phyloP scores from a whole-genome alignment of 805 yeast genomes.

The Pichia rugopelliculosa region DNA sequence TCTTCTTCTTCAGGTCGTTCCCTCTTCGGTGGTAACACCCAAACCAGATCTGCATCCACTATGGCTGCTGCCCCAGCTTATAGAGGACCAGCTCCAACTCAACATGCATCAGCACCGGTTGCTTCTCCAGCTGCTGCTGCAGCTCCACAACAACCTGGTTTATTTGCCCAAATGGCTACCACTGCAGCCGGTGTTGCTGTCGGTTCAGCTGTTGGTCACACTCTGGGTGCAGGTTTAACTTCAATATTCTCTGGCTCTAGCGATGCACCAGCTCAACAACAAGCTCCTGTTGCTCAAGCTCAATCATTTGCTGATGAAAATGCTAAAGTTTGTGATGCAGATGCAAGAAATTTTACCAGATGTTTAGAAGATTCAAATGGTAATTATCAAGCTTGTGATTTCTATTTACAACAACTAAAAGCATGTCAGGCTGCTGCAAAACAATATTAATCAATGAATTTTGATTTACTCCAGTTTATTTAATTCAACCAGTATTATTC shows the following conservation, averaged over 20 bases:
- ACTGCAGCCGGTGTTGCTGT: slow-evolving; percentile 99
- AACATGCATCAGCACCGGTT: slow-evolving; percentile 39
- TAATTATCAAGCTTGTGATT: slow-evolving; percentile 95
- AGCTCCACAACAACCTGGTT: slow-evolving; percentile 64
- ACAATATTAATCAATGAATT: slow-evolving; percentile 45
- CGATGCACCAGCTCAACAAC: slow-evolving; percentile 30
- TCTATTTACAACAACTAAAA: slow-evolving; percentile 92
- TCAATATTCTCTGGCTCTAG: slow-evolving; percentile 81
- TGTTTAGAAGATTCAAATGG: slow-evolving; percentile 92
- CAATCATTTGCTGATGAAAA: slow-evolving; percentile 31
- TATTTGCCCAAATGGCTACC: slow-evolving; percentile 95
- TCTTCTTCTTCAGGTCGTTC: slow-evolving; percentile 23
- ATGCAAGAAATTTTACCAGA: slow-evolving; percentile 91
- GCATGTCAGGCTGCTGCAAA: slow-evolving; percentile 94
- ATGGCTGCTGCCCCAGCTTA: slow-evolving; percentile 60
- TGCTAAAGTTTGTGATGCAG: slow-evolving; percentile 71
- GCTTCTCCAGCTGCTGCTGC: slow-evolving; percentile 34
- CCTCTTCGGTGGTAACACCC: slow-evolving; percentile 25
- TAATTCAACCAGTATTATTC: neutral
- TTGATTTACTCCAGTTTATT: neutral
- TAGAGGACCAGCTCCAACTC: slow-evolving; percentile 38
- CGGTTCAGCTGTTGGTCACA: slow-evolving; percentile 96
- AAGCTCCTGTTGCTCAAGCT: slow-evolving; percentile 22
- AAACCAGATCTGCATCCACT: slow-evolving; percentile 67
- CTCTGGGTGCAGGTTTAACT: slow-evolving; percentile 90